Base-by-base conservation (phyloP, 1,284 basidiomycete species). In the Malassezia sp. region DNA sequence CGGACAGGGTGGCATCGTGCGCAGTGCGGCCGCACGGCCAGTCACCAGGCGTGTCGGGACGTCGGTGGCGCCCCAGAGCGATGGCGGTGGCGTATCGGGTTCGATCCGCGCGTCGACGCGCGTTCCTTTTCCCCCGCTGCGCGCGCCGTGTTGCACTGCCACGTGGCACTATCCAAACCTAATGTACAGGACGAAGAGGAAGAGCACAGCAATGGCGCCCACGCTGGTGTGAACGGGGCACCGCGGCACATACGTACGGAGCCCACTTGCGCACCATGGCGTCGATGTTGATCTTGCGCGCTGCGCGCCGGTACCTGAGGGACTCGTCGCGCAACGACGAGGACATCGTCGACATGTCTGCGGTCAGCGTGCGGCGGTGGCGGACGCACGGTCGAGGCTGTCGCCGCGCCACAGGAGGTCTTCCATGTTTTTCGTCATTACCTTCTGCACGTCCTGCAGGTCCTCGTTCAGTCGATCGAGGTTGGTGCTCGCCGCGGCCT, bases 371-470 rank as follows among this genome's bases (percentile, higher is more conserved):
- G 17, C 22, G n/a, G n/a, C n/a, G n/a, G n/a, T 6, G n/a, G 5
- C 9, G 7, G 12, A 58, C 57, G 52, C 39, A 59, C 90, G 79
- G 71, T 96, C 91, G 52, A 97, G 76, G 30, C 86, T 90, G 71
- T 97, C 91, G 18, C 91, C 91, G 70, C 91, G 77, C 91, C 90
- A 96, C 29, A 99, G 74, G 46, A 99, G 74, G 73, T 97, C 93
- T 72, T 97, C 93, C 91, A 99, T 99, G 71, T 97, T 97, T 75
- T 97, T 99, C n/a, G 91, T 96, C 93, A 97, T 97, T 73, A 99
- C 96, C 59, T 86, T 77, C 38, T 91, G 96, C 48, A 99, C 91
- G 63, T 97, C 91, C 67, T 91, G 87, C 42, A 99, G 74, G 60
- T 97, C 91, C 66, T 90, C 88, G 68, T 96, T 96, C 38, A 99